These are phyloP conservation scores for Angophora floribunda DNA, from an alignment of 345 rosid species.

Conservation along the genomic window DNA sequence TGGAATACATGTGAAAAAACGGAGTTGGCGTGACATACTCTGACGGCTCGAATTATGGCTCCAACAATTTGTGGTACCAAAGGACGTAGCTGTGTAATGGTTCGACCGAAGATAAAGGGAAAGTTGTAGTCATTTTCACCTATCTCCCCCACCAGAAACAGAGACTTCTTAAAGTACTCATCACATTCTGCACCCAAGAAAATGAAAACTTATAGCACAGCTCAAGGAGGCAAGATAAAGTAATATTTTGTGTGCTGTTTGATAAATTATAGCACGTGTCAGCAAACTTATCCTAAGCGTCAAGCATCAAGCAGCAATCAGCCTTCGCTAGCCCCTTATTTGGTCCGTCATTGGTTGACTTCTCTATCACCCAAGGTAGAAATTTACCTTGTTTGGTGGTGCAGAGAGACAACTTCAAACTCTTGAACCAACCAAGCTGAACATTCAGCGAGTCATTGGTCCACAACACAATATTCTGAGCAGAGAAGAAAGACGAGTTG, in stretches of 20 bases:
- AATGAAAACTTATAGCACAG: background rate
- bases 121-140: conserved; percentile 66
- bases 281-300: background rate
- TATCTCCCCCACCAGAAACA: conserved; percentile 55
- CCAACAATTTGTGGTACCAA: conserved; percentile 33
- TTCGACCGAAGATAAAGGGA: conserved; percentile 21
- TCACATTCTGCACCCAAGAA: conserved; percentile 23
- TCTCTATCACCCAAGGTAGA: background rate
- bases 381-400: conserved; percentile 22
- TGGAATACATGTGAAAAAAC: background rate
- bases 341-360: background rate
- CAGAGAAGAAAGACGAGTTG: conserved; percentile 15
- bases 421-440: conserved; percentile 52
- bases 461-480: conserved; percentile 17
- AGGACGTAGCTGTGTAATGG: conserved; percentile 13
- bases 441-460: conserved; percentile 31
- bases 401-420: conserved; percentile 39
- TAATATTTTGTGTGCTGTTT: too few species aligned
- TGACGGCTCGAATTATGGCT: conserved; percentile 5
- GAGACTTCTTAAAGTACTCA: conserved; percentile 34
- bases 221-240: background rate
- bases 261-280: background rate
- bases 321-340: background rate
- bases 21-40: background rate
- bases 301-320: background rate